Conservation (phyloP, 2,329 filamentous ascomycete genomes). For the Ceratocystis diversiconidia region DNA sequence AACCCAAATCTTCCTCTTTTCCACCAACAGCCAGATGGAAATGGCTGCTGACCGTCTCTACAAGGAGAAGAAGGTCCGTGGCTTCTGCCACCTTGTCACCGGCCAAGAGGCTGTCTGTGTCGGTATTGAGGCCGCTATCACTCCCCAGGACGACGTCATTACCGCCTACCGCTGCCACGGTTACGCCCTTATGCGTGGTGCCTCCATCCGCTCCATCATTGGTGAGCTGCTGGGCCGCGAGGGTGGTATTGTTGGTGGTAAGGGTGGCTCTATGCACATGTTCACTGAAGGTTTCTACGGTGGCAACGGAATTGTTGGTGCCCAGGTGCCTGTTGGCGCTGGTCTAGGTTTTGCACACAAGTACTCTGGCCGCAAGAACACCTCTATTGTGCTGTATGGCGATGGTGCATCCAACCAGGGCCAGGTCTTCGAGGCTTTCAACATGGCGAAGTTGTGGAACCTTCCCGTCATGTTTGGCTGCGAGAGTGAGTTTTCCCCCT, state of each 20-base stretch:
- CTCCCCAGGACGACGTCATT: slow-evolving; percentile 83
- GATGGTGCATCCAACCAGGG: slow-evolving; percentile 98
- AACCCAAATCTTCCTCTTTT: neutral
- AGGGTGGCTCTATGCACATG: slow-evolving; percentile 99
- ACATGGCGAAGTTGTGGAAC: slow-evolving; percentile 99
- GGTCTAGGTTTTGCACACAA: slow-evolving; percentile 95
- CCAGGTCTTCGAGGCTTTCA: slow-evolving; percentile 98
- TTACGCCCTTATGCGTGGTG: slow-evolving; percentile 93
- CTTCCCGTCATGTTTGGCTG: slow-evolving; percentile 91
- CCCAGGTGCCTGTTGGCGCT: slow-evolving; percentile 92
- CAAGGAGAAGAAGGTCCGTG: slow-evolving; percentile 99
- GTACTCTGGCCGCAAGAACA: slow-evolving; percentile 77
- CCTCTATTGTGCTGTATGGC: slow-evolving; percentile 83
- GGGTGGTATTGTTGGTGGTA: slow-evolving; percentile 95
- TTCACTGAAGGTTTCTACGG: slow-evolving; percentile 96
- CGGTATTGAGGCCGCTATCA: slow-evolving; percentile 92
- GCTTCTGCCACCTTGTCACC: slow-evolving; percentile 97
- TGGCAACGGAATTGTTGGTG: slow-evolving; percentile 97
- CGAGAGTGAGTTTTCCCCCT: slow-evolving; percentile 58
- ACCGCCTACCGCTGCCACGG: slow-evolving; percentile 99
- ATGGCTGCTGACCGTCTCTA: slow-evolving; percentile 98
- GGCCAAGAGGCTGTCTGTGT: slow-evolving; percentile 95
- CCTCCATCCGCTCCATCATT: slow-evolving; percentile 78
- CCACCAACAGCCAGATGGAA: slow-evolving; percentile 75
- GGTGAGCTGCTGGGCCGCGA: slow-evolving; percentile 89